Conservation (phyloP, 257 asterid species). For the Marsdenia floribunda region DNA sequence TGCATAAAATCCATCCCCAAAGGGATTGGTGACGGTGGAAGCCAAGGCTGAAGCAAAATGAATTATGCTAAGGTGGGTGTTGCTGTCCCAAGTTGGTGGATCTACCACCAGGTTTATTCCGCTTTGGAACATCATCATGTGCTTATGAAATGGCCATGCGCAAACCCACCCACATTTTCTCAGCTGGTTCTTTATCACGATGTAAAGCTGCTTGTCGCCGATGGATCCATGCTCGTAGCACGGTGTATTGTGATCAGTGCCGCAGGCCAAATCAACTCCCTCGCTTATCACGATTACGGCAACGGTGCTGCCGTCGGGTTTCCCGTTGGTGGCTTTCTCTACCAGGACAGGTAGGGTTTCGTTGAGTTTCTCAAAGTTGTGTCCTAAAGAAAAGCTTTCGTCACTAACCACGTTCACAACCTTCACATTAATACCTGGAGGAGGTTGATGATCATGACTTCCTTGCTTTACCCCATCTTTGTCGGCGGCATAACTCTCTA, state of each 20-base stretch:
- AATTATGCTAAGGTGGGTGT: background rate
- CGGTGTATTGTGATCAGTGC: background rate
- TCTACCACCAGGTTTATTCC: background rate
- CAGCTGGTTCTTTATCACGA: background rate
- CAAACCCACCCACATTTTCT: background rate
- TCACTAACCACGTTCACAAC: background rate
- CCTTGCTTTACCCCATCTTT: background rate
- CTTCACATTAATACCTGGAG: background rate
- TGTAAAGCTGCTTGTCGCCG: conserved; percentile 7
- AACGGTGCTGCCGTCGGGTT: background rate
- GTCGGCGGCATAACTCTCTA: background rate
- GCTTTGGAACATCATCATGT: background rate
- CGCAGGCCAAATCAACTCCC: background rate
- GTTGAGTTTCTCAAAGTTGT: background rate
- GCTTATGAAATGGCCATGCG: conserved; percentile 13
- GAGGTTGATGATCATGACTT: background rate
- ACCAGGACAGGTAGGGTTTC: background rate
- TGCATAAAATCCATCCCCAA: conserved; percentile 5
- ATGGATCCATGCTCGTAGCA: background rate
- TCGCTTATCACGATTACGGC: background rate
- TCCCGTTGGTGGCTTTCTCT: conserved; percentile 1
- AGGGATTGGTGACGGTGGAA: conserved; percentile 13
- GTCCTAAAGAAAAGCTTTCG: background rate
- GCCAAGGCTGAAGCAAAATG: conserved; percentile 18
- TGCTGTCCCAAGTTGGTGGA: conserved; percentile 7